Evolutionary conservation across 1,284 basidiomycete species (phyloP).

Genomic region (Apiotrichum sp.): DNA sequence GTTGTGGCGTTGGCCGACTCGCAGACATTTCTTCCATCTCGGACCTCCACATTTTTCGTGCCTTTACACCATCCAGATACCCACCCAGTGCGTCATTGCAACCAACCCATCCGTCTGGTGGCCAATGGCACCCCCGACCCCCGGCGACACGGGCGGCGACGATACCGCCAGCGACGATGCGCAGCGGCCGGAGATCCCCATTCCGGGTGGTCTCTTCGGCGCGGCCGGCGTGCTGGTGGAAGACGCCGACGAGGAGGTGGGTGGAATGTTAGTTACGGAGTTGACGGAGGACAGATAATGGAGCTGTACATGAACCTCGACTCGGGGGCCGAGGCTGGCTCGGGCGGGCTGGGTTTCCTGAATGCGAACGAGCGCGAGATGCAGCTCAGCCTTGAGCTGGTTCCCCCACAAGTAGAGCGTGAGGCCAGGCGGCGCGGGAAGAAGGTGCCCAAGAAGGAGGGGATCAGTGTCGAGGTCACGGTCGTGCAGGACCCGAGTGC

Average conservation of each 20-base stretch:
- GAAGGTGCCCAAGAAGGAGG: constrained; percentile 1
- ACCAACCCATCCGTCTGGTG: too few species aligned
- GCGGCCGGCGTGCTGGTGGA: constrained; percentile 46
- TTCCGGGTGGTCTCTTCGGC: too few species aligned
- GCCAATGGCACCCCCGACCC: too few species aligned
- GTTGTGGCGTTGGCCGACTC: too few species aligned
- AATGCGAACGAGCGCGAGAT: constrained; percentile 61
- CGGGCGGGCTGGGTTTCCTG: constrained; percentile 65
- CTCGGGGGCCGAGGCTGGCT: constrained; percentile 22
- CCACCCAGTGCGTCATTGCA: too few species aligned
- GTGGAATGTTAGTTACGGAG: constrained; percentile 3
- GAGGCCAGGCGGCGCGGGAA: background rate
- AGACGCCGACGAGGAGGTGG: constrained; percentile 75
- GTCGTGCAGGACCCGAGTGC: constrained; percentile 71
- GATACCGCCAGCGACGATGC: too few species aligned
- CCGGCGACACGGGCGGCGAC: too few species aligned
- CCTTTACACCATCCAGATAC: too few species aligned
- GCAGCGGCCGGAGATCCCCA: too few species aligned
- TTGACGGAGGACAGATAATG: constrained; percentile 55
- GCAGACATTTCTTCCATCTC: too few species aligned
- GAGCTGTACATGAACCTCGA: constrained; percentile 62
- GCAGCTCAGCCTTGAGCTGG: constrained; percentile 57
- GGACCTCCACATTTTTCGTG: too few species aligned
- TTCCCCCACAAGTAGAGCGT: constrained; percentile 10
- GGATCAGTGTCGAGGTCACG: constrained; percentile 46